Evolutionary conservation across 352 stramenopile genomes (phyloP).

Genomic region (Discostella stelligera): DNA sequence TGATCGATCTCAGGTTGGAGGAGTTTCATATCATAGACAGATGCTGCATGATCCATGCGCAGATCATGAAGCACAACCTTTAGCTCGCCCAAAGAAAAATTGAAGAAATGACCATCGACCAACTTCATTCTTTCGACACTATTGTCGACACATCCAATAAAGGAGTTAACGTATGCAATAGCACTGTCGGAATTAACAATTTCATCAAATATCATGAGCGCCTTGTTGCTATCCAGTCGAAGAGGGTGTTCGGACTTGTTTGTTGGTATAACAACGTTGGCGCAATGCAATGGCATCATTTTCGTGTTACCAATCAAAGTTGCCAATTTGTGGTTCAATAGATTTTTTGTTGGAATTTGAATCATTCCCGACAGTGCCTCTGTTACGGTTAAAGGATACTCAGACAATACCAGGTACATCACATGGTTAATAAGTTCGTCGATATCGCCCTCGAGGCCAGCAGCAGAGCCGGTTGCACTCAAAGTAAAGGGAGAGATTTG

Average conservation of each 20-base stretch:
- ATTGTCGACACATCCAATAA: slow-evolving; percentile 44
- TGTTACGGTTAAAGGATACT: slow-evolving; percentile 45
- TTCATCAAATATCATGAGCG: slow-evolving; percentile 44
- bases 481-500: slow-evolving; percentile 14
- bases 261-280: slow-evolving; percentile 43
- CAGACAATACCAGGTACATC: slow-evolving; percentile 41
- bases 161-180: slow-evolving; percentile 37
- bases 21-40: slow-evolving; percentile 43
- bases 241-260: slow-evolving; percentile 36
- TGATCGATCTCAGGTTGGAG: slow-evolving; percentile 52
- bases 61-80: slow-evolving; percentile 46
- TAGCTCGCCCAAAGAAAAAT: slow-evolving; percentile 37
- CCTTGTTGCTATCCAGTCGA: slow-evolving; percentile 38
- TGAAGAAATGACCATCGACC: slow-evolving; percentile 30
- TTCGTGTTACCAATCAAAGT: slow-evolving; percentile 47
- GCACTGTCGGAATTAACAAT: slow-evolving; percentile 30
- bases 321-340: slow-evolving; percentile 36
- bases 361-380: slow-evolving; percentile 38
- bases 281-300: slow-evolving; percentile 49
- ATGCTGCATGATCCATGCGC: slow-evolving; percentile 31
- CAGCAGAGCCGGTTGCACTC: background rate
- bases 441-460: slow-evolving; percentile 39
- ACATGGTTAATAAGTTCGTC: slow-evolving; percentile 51
- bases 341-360: slow-evolving; percentile 25
- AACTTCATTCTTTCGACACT: slow-evolving; percentile 22